Evolutionary conservation across 2,329 filamentous ascomycete species (phyloP), one percentile per base, ranked within the genome.

Genomic region (Tetracladium maxilliforme): DNA sequence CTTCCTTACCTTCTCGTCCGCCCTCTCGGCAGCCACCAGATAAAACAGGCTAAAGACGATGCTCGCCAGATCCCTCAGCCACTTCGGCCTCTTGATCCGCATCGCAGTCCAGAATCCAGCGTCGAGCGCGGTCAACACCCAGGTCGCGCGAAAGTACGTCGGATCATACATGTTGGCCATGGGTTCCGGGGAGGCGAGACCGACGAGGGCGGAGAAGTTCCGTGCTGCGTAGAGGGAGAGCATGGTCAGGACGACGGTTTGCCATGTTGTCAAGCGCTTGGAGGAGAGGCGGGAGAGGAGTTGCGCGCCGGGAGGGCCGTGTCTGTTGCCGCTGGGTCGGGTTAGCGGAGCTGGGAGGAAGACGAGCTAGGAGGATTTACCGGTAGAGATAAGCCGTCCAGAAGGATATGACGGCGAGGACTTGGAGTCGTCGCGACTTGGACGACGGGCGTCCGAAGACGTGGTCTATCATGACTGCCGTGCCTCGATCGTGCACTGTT

Each of bases 101-200:
- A 98, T 98, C 17, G 90, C 90, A 0, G 84, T 93, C 90, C 90
- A 98, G 50, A 94, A 98, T 2, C 90, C 90, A 6, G 90, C 90
- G 41, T 98, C 90, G 32, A 98, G 55, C 0, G 84, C 90, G 0
- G 90, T 98, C 26, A 90, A 74, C 10, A 95, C 70, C 90, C 90
- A 98, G 45, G 90, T 98, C 28, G 90, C 90, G 24, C 90, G 76
- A 49, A 93, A 98, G 55, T 92, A 98, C 15, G 80, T 74, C 25
- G 82, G 65, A 27, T 81, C 83, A 55, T 98, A 98, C 47, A 95
- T 76, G 44, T 92, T 93, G 16, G 86, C 79, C 43, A 98, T 64
- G 12, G 90, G 90, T 42, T 98, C 90, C 4, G 90, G 87, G 36
- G 78, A 86, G 38, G 93, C 84, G 25, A 98, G 69, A 4, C 84